phyloP scores from a whole-genome alignment of 2,329 filamentous ascomycete species.

The Simplicillium aogashimaense region DNA sequence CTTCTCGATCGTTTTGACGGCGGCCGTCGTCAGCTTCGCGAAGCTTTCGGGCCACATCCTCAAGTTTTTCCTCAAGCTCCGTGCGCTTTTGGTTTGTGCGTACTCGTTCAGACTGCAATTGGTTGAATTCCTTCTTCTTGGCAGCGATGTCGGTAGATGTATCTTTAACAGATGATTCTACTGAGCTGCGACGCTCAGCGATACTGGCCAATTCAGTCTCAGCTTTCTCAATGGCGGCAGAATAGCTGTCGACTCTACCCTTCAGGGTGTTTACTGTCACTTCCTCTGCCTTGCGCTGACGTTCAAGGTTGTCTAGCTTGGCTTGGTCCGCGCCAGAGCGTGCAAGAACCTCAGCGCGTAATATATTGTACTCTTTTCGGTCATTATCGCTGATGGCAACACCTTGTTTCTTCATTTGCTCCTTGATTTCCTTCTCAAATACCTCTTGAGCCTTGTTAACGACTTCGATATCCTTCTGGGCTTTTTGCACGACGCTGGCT shows the following conservation, averaged over 20 bases:
- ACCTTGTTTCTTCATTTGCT: conserved; percentile 76
- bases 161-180: conserved; percentile 54
- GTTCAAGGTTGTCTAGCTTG: conserved; percentile 75
- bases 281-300: conserved; percentile 83
- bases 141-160: conserved; percentile 67
- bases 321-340: conserved; percentile 72
- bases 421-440: conserved; percentile 81
- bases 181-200: conserved; percentile 54
- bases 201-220: conserved; percentile 62
- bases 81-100: conserved; percentile 73
- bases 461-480: conserved; percentile 68
- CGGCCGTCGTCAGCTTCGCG: conserved; percentile 76
- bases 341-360: conserved; percentile 77
- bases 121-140: conserved; percentile 88
- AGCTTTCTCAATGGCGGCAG: conserved; percentile 64
- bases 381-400: conserved; percentile 78
- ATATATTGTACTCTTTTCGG: conserved; percentile 77
- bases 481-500: conserved; percentile 55
- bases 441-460: conserved; percentile 86
- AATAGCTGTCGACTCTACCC: conserved; percentile 72
- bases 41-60: conserved; percentile 71
- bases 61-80: conserved; percentile 86
- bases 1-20: conserved; percentile 76
- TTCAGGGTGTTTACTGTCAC: conserved; percentile 84
- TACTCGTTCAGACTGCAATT: conserved; percentile 72